Evolutionary conservation across 148 eudicot species (phyloP), one percentile per base, ranked within the genome.

Genomic region (Nepenthes mirabilis): DNA sequence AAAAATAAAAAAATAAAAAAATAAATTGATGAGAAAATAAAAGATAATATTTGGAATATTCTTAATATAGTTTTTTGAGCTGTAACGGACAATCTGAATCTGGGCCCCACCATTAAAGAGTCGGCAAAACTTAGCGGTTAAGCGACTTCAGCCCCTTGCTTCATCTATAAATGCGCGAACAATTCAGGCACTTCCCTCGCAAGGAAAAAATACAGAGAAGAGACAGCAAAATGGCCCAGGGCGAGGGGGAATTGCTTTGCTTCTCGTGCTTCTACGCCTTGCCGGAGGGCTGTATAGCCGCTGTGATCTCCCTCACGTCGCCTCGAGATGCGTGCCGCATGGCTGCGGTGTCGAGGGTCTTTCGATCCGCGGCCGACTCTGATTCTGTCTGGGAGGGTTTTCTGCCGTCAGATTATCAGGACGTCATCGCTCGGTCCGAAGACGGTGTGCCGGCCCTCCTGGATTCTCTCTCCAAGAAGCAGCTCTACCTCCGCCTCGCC

Each of bases 371-470:
- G 1, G 74, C 88, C 13, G 68, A 80, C 40, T 80, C 80, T 11
- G 80, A 83, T 45, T 43, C 69, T n/a, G 84, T 72, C 0, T 83
- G 88, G 88, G 64, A 61, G 11, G 10, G 36, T 1, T 83, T 83
- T 32, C 67, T 80, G 52, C 88, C 88, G 14, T 35, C 80, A 10
- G 88, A 78, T 81, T 72, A 67, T 11, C 62, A 45, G 36, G 72
- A 74, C 2, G 35, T 88, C 14, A 3, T 85, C 3, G 49, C 71
- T 1, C 14, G 65, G 34, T 67, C 88, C 14, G 76, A 53, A 10
- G 64, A 45, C 5, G 65, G 65, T 10, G n/a, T 11, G 1, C 11
- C 71, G 56, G 49, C n/a, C 2, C 10, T 63, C 2, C 33, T 71
- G 12, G 63, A 53, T 55, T 63, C 62, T 4, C 54, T 54, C 2